A percentile compares a stretch with the other conserved stretches of the same genome.
Evolutionary conservation across 148 eudicot genomes (phyloP).

Genomic region (Nyssa sinensis): DNA sequence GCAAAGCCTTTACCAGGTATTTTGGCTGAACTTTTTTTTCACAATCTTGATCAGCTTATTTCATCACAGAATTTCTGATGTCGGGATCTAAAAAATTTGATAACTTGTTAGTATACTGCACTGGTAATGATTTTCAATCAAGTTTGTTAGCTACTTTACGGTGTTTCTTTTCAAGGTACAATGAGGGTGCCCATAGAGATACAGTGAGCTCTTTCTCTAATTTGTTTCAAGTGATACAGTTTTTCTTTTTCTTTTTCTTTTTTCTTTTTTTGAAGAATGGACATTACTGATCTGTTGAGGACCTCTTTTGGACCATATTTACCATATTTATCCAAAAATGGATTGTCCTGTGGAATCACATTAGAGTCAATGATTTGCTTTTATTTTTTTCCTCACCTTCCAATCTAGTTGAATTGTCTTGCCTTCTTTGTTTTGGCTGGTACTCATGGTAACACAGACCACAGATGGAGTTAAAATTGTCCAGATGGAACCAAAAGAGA

Average conservation of each 20-base stretch:
- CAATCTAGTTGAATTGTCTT: too few relatives aligned
- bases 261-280: not conserved
- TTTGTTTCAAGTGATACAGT: not conserved
- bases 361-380: too few relatives aligned
- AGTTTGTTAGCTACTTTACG: not conserved
- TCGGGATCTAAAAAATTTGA: not conserved
- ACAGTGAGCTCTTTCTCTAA: not conserved
- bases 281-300: not conserved
- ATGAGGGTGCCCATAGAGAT: not conserved
- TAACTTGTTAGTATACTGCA: not conserved
- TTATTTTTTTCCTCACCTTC: not conserved
- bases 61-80: not conserved
- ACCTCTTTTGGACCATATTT: not conserved
- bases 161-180: too few relatives aligned
- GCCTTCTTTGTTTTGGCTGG: too few relatives aligned
- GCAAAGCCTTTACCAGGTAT: slow-evolving; percentile 83
- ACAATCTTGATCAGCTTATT: not conserved
- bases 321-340: not conserved
- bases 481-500: too few relatives aligned
- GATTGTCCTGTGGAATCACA: too few relatives aligned
- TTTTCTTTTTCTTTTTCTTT: too few relatives aligned
- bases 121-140: too few relatives aligned
- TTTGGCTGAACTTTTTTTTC: not conserved
- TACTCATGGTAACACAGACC: too few relatives aligned
- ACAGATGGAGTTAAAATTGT: too few relatives aligned